phyloP scores from a whole-genome alignment of 805 yeast genomes.

The Candida silvatica region DNA sequence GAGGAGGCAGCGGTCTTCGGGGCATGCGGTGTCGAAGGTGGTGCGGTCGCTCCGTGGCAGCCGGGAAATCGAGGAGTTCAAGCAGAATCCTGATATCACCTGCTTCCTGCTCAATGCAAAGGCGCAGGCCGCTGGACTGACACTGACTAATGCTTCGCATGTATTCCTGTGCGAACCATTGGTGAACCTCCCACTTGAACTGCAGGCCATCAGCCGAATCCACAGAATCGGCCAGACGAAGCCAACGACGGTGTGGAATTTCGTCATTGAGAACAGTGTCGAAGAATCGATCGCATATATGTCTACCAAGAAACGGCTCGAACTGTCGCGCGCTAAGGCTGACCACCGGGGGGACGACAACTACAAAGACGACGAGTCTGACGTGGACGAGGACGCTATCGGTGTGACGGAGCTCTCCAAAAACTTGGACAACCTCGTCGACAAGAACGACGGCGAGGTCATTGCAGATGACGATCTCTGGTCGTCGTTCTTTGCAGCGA shows the following conservation, averaged over 20 bases:
- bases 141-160: slow-evolving; percentile 86
- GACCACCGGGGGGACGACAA: too few species aligned
- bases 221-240: slow-evolving; percentile 86
- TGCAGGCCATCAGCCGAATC: slow-evolving; percentile 87
- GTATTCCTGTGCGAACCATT: slow-evolving; percentile 90
- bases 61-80: slow-evolving; percentile 48
- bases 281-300: slow-evolving; percentile 80
- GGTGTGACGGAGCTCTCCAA: slow-evolving; percentile 50
- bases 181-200: slow-evolving; percentile 76
- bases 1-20: background rate
- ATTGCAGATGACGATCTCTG: slow-evolving; percentile 53
- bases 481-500: slow-evolving; percentile 46
- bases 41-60: slow-evolving; percentile 6
- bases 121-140: slow-evolving; percentile 85
- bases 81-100: slow-evolving; percentile 52
- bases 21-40: background rate
- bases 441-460: slow-evolving; percentile 47
- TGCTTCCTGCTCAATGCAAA: slow-evolving; percentile 82
- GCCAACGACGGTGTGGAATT: slow-evolving; percentile 88
- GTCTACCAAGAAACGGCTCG: slow-evolving; percentile 52
- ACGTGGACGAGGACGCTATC: slow-evolving; percentile 29
- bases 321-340: slow-evolving; percentile 21
- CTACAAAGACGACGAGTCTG: slow-evolving; percentile 9
- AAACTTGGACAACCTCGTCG: slow-evolving; percentile 40
- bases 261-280: slow-evolving; percentile 73